Percentiles rank a stretch among this genome's conserved stretches.
These are phyloP conservation scores for Lipomyces yamanashiensis DNA, from an alignment of 805 yeast species.

Conservation along the genomic window DNA sequence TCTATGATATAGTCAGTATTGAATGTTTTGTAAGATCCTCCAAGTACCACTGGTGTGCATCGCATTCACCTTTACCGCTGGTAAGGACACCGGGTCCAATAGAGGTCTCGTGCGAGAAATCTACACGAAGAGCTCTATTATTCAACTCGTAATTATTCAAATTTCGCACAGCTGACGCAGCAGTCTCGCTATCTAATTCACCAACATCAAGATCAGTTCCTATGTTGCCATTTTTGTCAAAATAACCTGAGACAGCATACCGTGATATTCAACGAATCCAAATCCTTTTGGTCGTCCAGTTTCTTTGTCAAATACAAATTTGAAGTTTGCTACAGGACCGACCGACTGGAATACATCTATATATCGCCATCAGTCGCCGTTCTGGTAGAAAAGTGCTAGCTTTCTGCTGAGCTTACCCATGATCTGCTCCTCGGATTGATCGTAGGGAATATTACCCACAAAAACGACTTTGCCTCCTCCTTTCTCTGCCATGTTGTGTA, in stretches of 20 bases:
- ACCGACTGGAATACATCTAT: slow-evolving; percentile 78
- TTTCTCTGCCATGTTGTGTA: slow-evolving; percentile 23
- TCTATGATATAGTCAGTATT: slow-evolving; percentile 1
- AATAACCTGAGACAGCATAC: slow-evolving; percentile 23
- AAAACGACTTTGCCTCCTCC: slow-evolving; percentile 26
- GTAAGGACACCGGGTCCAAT: slow-evolving; percentile 31
- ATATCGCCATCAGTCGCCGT: not conserved
- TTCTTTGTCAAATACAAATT: slow-evolving; percentile 80
- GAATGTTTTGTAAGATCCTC: slow-evolving; percentile 12
- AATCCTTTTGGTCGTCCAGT: slow-evolving; percentile 92
- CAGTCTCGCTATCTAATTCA: slow-evolving; percentile 67
- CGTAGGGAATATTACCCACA: slow-evolving; percentile 88
- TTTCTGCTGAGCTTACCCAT: slow-evolving; percentile 40
- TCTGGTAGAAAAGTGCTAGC: not conserved
- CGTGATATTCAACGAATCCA: slow-evolving; percentile 83
- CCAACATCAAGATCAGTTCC: not conserved
- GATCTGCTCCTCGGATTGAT: slow-evolving; percentile 93
- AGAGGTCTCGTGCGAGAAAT: slow-evolving; percentile 63
- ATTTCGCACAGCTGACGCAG: slow-evolving; percentile 88
- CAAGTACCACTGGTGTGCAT: not conserved
- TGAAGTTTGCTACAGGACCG: slow-evolving; percentile 80
- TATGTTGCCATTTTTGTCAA: not conserved
- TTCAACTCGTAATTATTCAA: slow-evolving; percentile 80
- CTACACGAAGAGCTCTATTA: slow-evolving; percentile 71
- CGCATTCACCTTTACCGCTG: slow-evolving; percentile 11